Evolutionary conservation across 495 filamentous ascomycete species (phyloP).

Genomic region (Aspergillus affinis): DNA sequence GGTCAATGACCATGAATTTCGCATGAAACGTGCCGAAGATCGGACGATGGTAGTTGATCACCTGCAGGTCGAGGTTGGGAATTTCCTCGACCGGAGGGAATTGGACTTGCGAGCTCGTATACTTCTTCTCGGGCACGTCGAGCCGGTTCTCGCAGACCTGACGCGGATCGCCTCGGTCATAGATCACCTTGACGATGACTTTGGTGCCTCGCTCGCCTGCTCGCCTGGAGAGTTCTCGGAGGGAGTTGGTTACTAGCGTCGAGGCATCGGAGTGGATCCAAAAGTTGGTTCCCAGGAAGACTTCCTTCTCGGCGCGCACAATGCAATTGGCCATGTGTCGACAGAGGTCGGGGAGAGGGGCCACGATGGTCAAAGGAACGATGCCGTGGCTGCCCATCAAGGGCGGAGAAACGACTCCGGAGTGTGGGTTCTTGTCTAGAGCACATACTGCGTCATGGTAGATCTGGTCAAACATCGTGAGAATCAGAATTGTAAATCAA

Average conservation of each 20-base stretch:
- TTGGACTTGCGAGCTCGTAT: slow-evolving; percentile 52
- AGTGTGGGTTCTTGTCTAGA: slow-evolving; percentile 54
- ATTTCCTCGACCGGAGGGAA: slow-evolving; percentile 63
- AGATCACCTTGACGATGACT: slow-evolving; percentile 70
- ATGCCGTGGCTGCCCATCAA: slow-evolving; percentile 69
- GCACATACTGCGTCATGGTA: slow-evolving; percentile 65
- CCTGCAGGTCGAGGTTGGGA: slow-evolving; percentile 68
- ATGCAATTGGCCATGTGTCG: slow-evolving; percentile 77
- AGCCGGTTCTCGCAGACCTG: slow-evolving; percentile 66
- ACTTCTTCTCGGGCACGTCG: slow-evolving; percentile 55
- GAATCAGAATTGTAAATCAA: neutral
- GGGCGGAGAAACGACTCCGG: slow-evolving; percentile 63
- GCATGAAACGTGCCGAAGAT: slow-evolving; percentile 73
- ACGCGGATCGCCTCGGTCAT: slow-evolving; percentile 66
- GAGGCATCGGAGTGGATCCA: slow-evolving; percentile 70
- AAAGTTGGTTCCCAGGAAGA: slow-evolving; percentile 72
- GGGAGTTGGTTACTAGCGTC: slow-evolving; percentile 63
- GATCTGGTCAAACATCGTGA: slow-evolving; percentile 35
- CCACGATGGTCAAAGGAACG: slow-evolving; percentile 68
- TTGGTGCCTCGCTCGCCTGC: slow-evolving; percentile 58
- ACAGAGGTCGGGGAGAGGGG: slow-evolving; percentile 65
- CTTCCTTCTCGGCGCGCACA: slow-evolving; percentile 67
- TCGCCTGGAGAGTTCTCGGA: slow-evolving; percentile 64
- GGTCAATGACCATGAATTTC: slow-evolving; percentile 76
- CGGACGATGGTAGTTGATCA: slow-evolving; percentile 73